Base-by-base conservation (phyloP, 305 asterid species). In the Stenogyne calaminthoides region DNA sequence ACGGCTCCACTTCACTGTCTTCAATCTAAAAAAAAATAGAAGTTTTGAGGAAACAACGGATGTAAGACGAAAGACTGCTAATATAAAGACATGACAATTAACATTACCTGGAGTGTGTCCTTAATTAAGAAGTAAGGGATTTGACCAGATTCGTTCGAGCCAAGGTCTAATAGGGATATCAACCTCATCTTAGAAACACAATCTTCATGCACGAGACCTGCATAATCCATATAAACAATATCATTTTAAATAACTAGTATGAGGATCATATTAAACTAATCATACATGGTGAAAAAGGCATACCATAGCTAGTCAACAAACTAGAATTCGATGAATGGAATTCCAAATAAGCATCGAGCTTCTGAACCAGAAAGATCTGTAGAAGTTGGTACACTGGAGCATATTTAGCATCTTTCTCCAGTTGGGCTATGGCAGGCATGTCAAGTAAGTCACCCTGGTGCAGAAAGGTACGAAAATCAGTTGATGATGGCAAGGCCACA, bases 201-300 rank as follows among this genome's bases (percentile, higher is more conserved):
- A 51, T 94, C 98, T 73, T 90, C 97, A 75, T 90, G 98, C 72
- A 82, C 89, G 69, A 94, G 92, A 64, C 97, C 99, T 94, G 86
- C 34, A 79, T 15, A 69, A 77, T 16, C 47, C 71, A 73, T 42
- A 40, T 29, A 71, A 74, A 65, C 9, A 65, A 73, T 65, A 63
- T 29, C 64, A 61, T 18, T 16, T 49, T 11, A 49, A 37, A 36
- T 47, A 25, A 52, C 9, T 12, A 66, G 29, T 62, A 54, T 55
- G 58, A 73, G 25, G 55, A 6, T 9, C 42, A 74, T 47, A 19
- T 44, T 16, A 15, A 63, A 47, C 20, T 7, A 68, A 4, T 15
- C 20, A 27, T 56, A 42, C 16, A 58, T 7, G 61, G 67, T 54
- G 57, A 12, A 51, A 47, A 12, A 39, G 34, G 54, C 80, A 52